These are phyloP conservation scores for Zopfia rhizophila DNA, from an alignment of 2,329 filamentous ascomycete genomes.

Conservation along the genomic window DNA sequence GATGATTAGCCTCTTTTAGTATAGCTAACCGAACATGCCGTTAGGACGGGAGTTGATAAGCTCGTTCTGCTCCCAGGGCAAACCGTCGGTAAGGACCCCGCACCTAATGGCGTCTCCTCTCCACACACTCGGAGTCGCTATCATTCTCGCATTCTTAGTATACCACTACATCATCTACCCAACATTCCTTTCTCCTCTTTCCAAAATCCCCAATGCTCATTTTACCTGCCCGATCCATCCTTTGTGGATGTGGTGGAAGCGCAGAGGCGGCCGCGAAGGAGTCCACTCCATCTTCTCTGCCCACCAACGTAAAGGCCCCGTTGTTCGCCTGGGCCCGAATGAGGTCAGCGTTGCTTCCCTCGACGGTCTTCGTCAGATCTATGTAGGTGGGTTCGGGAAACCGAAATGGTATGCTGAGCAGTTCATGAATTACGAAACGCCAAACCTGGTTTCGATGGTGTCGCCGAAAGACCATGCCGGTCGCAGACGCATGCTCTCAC, in stretches of 20 bases:
- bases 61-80: no score
- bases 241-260: constrained; percentile 72
- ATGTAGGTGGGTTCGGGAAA: constrained; percentile 76
- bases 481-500: constrained; percentile 77
- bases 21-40: no score
- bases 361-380: constrained; percentile 67
- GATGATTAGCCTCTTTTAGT: no score
- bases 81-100: no score
- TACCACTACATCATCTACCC: constrained; percentile 29
- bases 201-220: constrained; percentile 72
- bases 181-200: constrained; percentile 67
- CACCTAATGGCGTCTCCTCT: no score
- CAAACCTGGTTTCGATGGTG: constrained; percentile 75
- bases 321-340: constrained; percentile 69
- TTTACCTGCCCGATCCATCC: constrained; percentile 70
- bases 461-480: constrained; percentile 69
- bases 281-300: constrained; percentile 51
- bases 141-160: no score
- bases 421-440: constrained; percentile 72
- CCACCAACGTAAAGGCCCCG: constrained; percentile 65
- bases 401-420: constrained; percentile 70
- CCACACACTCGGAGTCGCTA: no score
- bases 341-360: constrained; percentile 74
- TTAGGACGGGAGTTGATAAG: no score
- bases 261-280: constrained; percentile 39